phyloP scores from a whole-genome alignment of 2,329 filamentous ascomycete species.

The Venturia effusa region DNA sequence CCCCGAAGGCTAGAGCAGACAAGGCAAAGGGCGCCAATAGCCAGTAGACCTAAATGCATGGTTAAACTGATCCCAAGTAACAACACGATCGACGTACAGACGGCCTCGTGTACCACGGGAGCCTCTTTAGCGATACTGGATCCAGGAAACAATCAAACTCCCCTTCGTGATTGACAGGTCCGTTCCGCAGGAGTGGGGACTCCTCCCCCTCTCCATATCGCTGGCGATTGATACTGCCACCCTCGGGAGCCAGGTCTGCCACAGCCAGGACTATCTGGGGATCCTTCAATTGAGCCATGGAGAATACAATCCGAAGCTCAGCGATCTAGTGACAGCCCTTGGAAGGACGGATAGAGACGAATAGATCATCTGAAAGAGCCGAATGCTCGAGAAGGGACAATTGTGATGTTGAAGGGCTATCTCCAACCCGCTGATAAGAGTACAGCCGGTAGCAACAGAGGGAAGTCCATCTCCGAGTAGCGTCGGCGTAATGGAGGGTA shows the following conservation, averaged over 20 bases:
- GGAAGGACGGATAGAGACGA: not conserved
- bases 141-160: not conserved
- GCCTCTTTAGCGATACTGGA: not conserved
- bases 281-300: not conserved
- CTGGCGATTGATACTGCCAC: not conserved
- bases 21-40: slow-evolving; percentile 69
- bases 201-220: not conserved
- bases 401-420: not conserved
- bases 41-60: slow-evolving; percentile 57
- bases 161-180: not conserved
- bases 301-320: not conserved
- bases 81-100: slow-evolving; percentile 4
- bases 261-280: not conserved
- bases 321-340: not conserved
- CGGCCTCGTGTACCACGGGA: slow-evolving; percentile 11
- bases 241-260: not conserved
- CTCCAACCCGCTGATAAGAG: not conserved
- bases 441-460: not conserved
- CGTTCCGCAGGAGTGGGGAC: not conserved
- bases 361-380: not conserved
- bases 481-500: too few species aligned
- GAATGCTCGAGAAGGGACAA: not conserved
- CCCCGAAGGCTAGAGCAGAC: slow-evolving; percentile 78
- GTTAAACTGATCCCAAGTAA: not conserved
- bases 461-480: not conserved